Conservation (phyloP, 352 stramenopile species). For the Phytopythium vexans region DNA sequence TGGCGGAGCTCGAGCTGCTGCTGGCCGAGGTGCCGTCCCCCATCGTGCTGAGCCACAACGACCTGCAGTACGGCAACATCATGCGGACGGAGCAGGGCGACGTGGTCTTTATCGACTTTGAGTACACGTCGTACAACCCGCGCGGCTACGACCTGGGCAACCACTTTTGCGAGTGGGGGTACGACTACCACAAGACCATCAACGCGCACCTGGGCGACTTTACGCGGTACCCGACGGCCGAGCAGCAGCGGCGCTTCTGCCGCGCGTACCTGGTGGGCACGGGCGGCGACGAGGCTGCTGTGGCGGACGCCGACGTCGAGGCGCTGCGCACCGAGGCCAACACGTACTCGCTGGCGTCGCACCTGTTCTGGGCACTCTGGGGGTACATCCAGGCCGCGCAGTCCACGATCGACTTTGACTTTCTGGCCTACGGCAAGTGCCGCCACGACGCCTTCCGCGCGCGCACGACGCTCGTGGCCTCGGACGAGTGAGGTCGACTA, state of each 20-base stretch:
- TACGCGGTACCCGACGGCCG: constrained; percentile 56
- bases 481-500: constrained; percentile 24
- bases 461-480: constrained; percentile 44
- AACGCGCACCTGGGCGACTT: constrained; percentile 78
- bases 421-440: constrained; percentile 77
- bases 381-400: constrained; percentile 87
- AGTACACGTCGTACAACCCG: constrained; percentile 92
- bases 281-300: constrained; percentile 26
- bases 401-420: constrained; percentile 93
- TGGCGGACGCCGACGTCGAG: constrained; percentile 60
- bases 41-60: constrained; percentile 90
- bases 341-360: constrained; percentile 79
- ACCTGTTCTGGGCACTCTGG: constrained; percentile 91
- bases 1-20: constrained; percentile 56
- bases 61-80: constrained; percentile 92
- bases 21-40: constrained; percentile 60
- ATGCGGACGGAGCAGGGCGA: constrained; percentile 62
- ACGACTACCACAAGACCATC: constrained; percentile 82
- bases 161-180: constrained; percentile 90
- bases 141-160: constrained; percentile 91
- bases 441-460: constrained; percentile 57
- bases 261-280: constrained; percentile 61
- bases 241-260: constrained; percentile 71
- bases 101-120: constrained; percentile 92
- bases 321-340: constrained; percentile 67